Evolutionary conservation across 805 yeast species (phyloP).

Genomic region (Ogataea philodendri): DNA sequence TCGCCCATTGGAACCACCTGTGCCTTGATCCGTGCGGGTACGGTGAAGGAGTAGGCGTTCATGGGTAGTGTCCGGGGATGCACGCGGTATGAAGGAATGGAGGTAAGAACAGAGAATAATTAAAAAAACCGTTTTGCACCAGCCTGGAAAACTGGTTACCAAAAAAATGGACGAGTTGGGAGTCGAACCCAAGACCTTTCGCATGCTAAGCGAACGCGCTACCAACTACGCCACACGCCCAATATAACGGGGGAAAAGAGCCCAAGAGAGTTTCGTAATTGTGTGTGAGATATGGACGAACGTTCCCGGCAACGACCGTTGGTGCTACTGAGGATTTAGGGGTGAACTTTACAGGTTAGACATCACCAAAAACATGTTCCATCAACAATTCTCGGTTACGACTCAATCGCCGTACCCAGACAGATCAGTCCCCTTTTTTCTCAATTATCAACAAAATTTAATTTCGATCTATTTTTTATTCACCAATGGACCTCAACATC

Average conservation of each 20-base stretch:
- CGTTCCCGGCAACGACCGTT: too few species aligned
- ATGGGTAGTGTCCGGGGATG: slow-evolving; percentile 18
- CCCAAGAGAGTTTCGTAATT: too few species aligned
- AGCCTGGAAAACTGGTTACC: background rate
- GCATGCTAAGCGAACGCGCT: slow-evolving; percentile 80
- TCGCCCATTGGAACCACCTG: slow-evolving; percentile 66
- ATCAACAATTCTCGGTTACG: too few species aligned
- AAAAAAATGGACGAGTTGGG: slow-evolving; percentile 61
- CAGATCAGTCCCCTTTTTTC: too few species aligned
- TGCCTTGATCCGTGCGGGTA: slow-evolving; percentile 65
- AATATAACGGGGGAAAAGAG: too few species aligned
- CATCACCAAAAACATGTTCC: too few species aligned
- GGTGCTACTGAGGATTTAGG: too few species aligned
- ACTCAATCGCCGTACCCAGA: too few species aligned
- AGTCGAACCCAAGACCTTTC: slow-evolving; percentile 78
- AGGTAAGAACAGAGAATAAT: background rate
- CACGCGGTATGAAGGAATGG: too few species aligned
- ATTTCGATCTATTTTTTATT: background rate
- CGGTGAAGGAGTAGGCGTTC: slow-evolving; percentile 49
- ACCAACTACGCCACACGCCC: slow-evolving; percentile 83
- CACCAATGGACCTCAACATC: slow-evolving; percentile 26
- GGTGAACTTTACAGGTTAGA: too few species aligned
- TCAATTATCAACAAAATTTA: slow-evolving; percentile 1
- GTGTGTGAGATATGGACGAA: background rate
- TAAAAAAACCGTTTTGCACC: too few species aligned